A percentile compares a stretch with the other conserved stretches of the same genome.
phyloP scores from a whole-genome alignment of 352 stramenopile genomes.

The Chrysophaeum taylorii region DNA sequence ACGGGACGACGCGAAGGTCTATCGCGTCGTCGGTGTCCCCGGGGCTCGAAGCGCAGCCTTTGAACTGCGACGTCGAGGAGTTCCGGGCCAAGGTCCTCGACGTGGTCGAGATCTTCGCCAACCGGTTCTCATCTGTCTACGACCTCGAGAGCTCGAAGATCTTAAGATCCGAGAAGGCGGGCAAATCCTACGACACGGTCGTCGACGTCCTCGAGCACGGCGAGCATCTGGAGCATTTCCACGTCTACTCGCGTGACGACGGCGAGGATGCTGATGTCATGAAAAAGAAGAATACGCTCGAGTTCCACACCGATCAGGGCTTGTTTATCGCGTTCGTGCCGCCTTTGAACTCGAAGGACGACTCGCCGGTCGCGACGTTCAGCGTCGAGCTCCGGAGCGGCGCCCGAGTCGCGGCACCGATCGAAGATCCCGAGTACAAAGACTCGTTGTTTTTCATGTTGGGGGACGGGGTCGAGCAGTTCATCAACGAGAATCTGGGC shows the following conservation, averaged over 20 bases:
- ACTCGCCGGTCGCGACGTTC: constrained; percentile 25
- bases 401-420: constrained; percentile 28
- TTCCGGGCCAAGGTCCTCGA: too few relatives aligned
- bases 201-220: constrained; percentile 33
- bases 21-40: too few relatives aligned
- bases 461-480: constrained; percentile 52
- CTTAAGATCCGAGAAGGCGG: too few relatives aligned
- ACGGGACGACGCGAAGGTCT: too few relatives aligned
- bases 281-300: constrained; percentile 34
- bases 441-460: constrained; percentile 53
- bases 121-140: too few relatives aligned
- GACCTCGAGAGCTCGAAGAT: too few relatives aligned
- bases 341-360: constrained; percentile 25
- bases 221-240: constrained; percentile 55
- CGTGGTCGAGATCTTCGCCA: too few relatives aligned
- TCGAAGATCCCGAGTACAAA: constrained; percentile 31
- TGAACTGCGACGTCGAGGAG: too few relatives aligned
- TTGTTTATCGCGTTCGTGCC: constrained; percentile 51
- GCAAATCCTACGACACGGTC: constrained; percentile 22
- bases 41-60: too few relatives aligned
- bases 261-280: neutral
- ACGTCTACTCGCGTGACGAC: constrained; percentile 35
- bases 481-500: constrained; percentile 23
- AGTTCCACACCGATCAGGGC: constrained; percentile 52
- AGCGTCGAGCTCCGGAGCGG: constrained; percentile 36